Percentiles rank a stretch among this genome's conserved stretches.
These are phyloP conservation scores for Schoenoplectus triqueter DNA, from an alignment of 202 grass and related monocot genomes.

Conservation along the genomic window DNA sequence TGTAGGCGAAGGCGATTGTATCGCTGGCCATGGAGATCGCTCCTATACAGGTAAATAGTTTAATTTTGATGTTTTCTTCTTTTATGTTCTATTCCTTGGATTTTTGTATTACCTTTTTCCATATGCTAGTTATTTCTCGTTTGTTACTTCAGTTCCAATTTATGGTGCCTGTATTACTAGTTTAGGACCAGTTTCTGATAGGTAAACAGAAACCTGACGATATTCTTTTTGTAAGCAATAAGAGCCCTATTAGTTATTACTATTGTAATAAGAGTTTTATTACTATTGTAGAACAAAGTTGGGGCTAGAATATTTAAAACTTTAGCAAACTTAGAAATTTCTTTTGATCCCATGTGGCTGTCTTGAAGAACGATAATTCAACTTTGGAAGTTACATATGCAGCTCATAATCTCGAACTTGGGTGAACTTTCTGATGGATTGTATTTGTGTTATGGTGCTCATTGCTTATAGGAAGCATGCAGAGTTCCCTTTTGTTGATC, in stretches of 20 bases:
- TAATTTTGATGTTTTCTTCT: not conserved
- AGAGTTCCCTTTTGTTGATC: not conserved
- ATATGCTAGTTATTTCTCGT: not conserved
- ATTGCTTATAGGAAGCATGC: not conserved
- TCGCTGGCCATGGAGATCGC: slow-evolving; percentile 4
- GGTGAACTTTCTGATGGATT: not conserved
- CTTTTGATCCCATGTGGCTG: not conserved
- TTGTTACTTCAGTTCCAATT: not conserved
- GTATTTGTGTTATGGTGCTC: not conserved
- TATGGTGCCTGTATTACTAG: not conserved
- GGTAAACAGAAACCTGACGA: not conserved
- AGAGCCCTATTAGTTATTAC: not conserved
- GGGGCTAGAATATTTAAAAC: not conserved
- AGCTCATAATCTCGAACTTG: slow-evolving; percentile 4
- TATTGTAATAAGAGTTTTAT: too few relatives aligned
- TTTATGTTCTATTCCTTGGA: not conserved
- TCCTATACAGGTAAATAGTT: slow-evolving; percentile 24
- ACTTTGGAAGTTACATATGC: not conserved
- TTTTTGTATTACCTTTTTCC: not conserved
- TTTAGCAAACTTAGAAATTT: not conserved
- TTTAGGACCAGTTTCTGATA: not conserved
- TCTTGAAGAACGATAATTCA: not conserved
- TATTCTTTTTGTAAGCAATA: not conserved
- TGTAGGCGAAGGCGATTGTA: not conserved
- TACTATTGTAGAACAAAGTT: not conserved